Conservation (phyloP, 1,284 basidiomycete genomes). For the Ceratobasidium sp. region DNA sequence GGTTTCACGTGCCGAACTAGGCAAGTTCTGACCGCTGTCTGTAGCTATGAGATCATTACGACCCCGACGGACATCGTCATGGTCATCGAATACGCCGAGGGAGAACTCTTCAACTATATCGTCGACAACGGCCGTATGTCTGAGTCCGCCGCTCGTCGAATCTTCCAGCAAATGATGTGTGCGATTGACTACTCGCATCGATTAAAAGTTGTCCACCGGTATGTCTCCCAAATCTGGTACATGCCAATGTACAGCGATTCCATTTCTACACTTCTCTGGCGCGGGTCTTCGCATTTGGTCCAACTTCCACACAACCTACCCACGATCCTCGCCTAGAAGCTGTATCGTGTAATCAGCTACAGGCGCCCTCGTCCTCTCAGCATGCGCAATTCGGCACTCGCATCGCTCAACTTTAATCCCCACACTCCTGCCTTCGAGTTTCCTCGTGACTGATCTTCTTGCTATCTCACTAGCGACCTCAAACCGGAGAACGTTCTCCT, state of each 20-base stretch:
- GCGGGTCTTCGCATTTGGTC: neutral
- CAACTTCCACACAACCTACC: neutral
- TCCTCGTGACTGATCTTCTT: constrained; percentile 29
- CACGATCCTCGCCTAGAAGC: neutral
- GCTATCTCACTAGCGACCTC: constrained; percentile 68
- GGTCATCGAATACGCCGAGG: constrained; percentile 92
- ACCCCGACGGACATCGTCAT: constrained; percentile 95
- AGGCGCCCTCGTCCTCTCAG: neutral
- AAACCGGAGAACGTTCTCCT: constrained; percentile 91
- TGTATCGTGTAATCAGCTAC: constrained; percentile 12
- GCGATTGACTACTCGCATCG: constrained; percentile 95
- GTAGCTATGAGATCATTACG: constrained; percentile 94
- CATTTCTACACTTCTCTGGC: constrained; percentile 15
- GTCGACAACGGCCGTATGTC: constrained; percentile 88
- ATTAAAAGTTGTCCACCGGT: constrained; percentile 89
- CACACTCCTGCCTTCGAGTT: neutral
- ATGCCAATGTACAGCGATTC: neutral
- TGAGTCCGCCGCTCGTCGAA: constrained; percentile 83
- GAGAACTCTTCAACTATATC: constrained; percentile 96
- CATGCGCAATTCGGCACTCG: neutral
- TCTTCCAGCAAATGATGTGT: constrained; percentile 97
- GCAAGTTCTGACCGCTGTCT: constrained; percentile 1
- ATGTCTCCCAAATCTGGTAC: constrained; percentile 3
- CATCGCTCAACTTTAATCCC: constrained; percentile 30
- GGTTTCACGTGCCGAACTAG: constrained; percentile 20